These are phyloP conservation scores for Musa itinerans DNA, from an alignment of 176 grass and related monocot species.

Conservation along the genomic window DNA sequence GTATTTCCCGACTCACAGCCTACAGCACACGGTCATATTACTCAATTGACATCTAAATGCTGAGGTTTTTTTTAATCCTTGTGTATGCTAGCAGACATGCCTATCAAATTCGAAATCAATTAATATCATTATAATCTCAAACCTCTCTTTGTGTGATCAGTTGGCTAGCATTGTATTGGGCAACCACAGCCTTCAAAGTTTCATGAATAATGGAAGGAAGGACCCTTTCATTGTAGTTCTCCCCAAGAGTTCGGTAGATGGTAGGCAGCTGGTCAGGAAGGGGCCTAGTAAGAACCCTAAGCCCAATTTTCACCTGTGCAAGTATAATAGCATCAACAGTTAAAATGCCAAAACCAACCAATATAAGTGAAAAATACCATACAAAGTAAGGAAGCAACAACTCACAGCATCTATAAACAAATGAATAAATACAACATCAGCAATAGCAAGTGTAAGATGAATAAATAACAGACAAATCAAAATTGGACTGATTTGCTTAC, in stretches of 20 bases:
- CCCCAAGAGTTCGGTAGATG: conserved; percentile 9
- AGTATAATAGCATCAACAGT: neutral
- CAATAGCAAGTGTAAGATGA: too few species aligned
- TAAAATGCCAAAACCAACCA: neutral
- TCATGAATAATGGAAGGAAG: conserved; percentile 22
- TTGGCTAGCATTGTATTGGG: conserved; percentile 20
- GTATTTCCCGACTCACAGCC: conserved; percentile 93
- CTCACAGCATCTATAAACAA: too few species aligned
- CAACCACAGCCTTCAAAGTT: conserved; percentile 16
- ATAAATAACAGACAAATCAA: too few species aligned
- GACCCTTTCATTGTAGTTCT: conserved; percentile 21
- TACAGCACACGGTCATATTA: conserved; percentile 27
- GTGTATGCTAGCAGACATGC: neutral
- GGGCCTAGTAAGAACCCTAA: conserved; percentile 15
- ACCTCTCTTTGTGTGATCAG: conserved; percentile 21
- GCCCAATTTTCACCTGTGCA: conserved; percentile 19
- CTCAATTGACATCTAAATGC: neutral
- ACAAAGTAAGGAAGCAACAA: too few species aligned
- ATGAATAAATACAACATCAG: too few species aligned
- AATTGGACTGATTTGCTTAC: too few species aligned
- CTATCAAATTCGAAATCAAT: neutral
- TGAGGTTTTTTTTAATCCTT: neutral
- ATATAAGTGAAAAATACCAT: too few species aligned
- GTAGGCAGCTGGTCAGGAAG: conserved; percentile 3
- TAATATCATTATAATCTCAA: neutral